Base-by-base conservation (phyloP, 805 yeast genomes). In the Candida insectalens region DNA sequence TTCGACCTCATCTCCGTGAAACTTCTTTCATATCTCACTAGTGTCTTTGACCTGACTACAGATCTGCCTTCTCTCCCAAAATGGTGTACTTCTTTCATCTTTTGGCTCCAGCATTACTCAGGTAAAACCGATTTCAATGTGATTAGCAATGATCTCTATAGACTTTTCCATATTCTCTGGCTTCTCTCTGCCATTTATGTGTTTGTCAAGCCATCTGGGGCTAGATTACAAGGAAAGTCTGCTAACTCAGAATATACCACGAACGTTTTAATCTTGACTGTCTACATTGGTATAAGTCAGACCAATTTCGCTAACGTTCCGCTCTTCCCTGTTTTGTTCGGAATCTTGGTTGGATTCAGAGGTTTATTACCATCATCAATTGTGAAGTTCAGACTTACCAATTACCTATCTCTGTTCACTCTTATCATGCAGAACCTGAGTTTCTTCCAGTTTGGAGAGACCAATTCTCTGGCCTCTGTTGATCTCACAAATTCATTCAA, bases 401-500 rank as follows among this genome's bases (percentile, higher is more conserved):
- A 38, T 40, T 36, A 39, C 4, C 33, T 50, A 4, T 36, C 57
- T 0, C 28, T 63, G 3, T 55, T 68, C 37, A 57, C 60, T 2
- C 42, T 85, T 3, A 52, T 80, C 16, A 43, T 85, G 32, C 94
- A 85, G 50, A 77, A 84, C 44, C 61, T 85, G 27, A 60, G 87
- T 0, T 92, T 89, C 51, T 92, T 83, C 60, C 83, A 83, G 15
- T 67, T 81, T 52, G 97, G 97, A 0, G 84, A 83, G 33, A 87
- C 97, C 0, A 92, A 92, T 50, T 84, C 95, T 26, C 67, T 92
- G 44, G 89, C 96, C 0, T 80, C 96, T 0, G 77, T 92, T 16
- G 96, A 89, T 47, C 65, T 92, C 17, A 74, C 95, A 0, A 88
- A 89, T 51, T 88, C 96, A 0, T 92, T 92, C 55, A 89, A 89